Base-by-base conservation (phyloP, 768 basidiomycete genomes). In the Boletus tomentosulus region DNA sequence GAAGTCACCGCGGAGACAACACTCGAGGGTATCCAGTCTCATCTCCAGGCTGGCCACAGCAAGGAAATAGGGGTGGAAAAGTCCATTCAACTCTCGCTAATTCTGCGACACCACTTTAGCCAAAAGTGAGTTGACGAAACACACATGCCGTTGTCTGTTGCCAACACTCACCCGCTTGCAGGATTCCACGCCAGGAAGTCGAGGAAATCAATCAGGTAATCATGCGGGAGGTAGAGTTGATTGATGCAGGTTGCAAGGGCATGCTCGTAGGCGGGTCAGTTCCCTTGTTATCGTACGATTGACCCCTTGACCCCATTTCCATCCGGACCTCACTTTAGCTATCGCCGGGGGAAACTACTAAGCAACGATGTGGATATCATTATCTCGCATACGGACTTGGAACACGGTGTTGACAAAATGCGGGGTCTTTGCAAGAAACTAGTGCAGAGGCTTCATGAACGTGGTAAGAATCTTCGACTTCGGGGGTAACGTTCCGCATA, bases 291-390 rank as follows among this genome's bases (percentile, higher is more conserved):
- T 52, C 19, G 4, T 47, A 27, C 28, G 15, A 30, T 41, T 22
- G 15, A 4, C 19, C 8, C 6, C 54, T 55, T 30, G 56, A 34
- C 39, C 30, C 12, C 10, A 27, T 30, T 37, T 30, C 13, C 33
- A 8, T 51, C 31, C 31, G 19, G 19, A 42, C 25, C 39, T 39
- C 33, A 10, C 22, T 7, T 43, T 51, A 93, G 92, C 6, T 91
- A 94, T 70, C 83, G 95, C 28, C 74, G 94, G 51, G 94, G 94
- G 2, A 96, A 96, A 66, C 62, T 72, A 3, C 71, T 83, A 55
- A 90, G 87, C 63, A 90, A 87, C 62, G 94, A 97, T 64, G 84
- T 93, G 30, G 94, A 98, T 62, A 87, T 98, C 52, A 82, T 97
- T 1, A 87, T 96, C 64, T 88, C 85, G 34, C 89, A 94, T 62